Evolutionary conservation across 2,329 filamentous ascomycete genomes (phyloP), one percentile per base, ranked within the genome.

Genomic region (Shiraia sp.): DNA sequence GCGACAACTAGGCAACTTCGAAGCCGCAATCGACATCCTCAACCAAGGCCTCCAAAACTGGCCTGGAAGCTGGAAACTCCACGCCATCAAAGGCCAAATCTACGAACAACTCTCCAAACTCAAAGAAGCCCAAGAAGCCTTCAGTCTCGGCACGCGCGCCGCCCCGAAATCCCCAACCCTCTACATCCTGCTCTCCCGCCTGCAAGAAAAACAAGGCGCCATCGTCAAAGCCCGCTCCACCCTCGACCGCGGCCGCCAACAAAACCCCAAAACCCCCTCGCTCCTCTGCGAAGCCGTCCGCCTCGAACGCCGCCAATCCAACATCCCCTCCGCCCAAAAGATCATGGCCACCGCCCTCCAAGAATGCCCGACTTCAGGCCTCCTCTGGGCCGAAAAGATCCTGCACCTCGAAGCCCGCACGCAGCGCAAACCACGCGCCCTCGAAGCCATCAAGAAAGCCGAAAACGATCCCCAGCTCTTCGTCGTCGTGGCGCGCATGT

Each of bases 11-110:
- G 87, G 85, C 41, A 86, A 93, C 57, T 77, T 78, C 17, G 89
- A 96, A 32, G 83, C 84, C 1, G 91, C 93, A 0, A 79, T 99
- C 10, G 88, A 95, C 59, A 83, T 99, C 9, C 88, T 88, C 30
- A 89, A 91, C 45, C 86, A 95, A 65, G 93, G 87, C 1, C 75
- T 99, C 25, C 86, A 91, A 53, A 79, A 89, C 8, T 99, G 95
- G 74, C 92, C 93, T 1, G 81, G 84, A 31, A 83, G 87, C 10
- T 80, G 89, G 37, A 97, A 97, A 72, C 79, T 99, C 16, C 96
- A 92, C 86, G 96, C 97, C 88, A 88, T 96, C 76, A 99, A 99
- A 72, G 93, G 95, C 0, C 93, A 99, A 66, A 93, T 97, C 49
- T 99, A 99, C 76, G 88, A 96, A 63, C 80, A 85, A 30, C 79